Evolutionary conservation across 306 rosid species (phyloP).

Genomic region (Citrullus colocynthis): DNA sequence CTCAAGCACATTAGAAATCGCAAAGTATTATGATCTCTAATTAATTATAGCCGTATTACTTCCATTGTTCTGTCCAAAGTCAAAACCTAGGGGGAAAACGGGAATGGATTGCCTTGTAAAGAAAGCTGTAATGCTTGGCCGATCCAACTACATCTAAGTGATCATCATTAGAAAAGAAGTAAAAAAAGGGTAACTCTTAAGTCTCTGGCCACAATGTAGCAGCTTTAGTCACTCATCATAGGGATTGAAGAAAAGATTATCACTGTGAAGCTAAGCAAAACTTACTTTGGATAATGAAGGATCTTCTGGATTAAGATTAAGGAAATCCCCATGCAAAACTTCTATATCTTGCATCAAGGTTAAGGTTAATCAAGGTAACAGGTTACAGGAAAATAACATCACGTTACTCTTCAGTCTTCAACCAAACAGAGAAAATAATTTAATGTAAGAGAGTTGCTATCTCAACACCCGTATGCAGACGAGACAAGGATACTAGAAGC

Average conservation of each 20-base stretch:
- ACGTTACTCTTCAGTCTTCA: not conserved
- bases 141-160: not conserved
- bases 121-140: not conserved
- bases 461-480: not conserved
- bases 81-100: not conserved
- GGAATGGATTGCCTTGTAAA: not conserved
- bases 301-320: constrained; percentile 43
- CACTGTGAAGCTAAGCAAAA: not conserved
- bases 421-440: not conserved
- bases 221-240: not conserved
- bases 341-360: constrained; percentile 46
- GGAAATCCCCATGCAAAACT: constrained; percentile 75
- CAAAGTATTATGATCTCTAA: not conserved
- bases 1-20: not conserved
- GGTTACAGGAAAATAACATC: not conserved
- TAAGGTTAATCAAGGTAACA: constrained; percentile 25
- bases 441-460: not conserved
- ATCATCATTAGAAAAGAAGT: not conserved
- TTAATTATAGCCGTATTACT: not conserved
- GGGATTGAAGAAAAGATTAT: not conserved
- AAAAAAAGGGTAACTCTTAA: no score
- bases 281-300: constrained; percentile 60
- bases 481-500: constrained; percentile 63
- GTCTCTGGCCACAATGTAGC: no score
- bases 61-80: not conserved